Evolutionary conservation across 257 asterid species (phyloP), one percentile per base, ranked within the genome.

Genomic region (Solanum megistacrolobum): DNA sequence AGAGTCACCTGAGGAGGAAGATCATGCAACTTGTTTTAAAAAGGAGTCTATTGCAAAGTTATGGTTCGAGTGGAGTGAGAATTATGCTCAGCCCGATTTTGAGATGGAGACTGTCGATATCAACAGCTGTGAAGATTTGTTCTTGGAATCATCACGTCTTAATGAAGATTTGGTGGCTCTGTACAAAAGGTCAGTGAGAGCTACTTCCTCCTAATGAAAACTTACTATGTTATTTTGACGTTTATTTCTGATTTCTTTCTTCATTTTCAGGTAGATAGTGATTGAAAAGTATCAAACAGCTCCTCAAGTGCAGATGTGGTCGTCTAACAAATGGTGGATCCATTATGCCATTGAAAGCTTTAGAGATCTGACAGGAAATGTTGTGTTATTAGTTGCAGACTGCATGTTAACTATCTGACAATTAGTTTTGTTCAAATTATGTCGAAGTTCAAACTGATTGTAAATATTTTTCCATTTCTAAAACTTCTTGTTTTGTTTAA

Each of bases 61-160:
- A 96, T 97, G 99, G 99, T 97, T 97, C 23, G 99, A 96, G 86
- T 97, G 99, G 99, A 96, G 96, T 25, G 95, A 94, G 90, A 72
- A 87, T 83, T 89, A 93, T 75, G 96, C 96, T 34, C 91, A 62
- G 72, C 93, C 87, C 12, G 93, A 92, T 85, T 94, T 93, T 31
- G 98, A 95, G 38, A 91, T 97, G 92, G 98, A 97, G 90, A 85
- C 91, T 3, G 93, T 97, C 10, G 94, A 93, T 86, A 88, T 91
- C 6, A 89, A 62, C 31, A 88, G 87, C 16, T 94, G 95, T 46
- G 98, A 95, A 5, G 99, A 96, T 68, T 27, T 73, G 58, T 94
- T 95, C 87, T 83, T 96, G 92, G 99, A 96, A 89, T 87, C 94
- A 58, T 89, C 91, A 18, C 91, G 97, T 36, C 86, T 94, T 88